These are phyloP conservation scores for Raffaelea ambrosiae DNA, from an alignment of 2,329 filamentous ascomycete genomes.

Conservation along the genomic window DNA sequence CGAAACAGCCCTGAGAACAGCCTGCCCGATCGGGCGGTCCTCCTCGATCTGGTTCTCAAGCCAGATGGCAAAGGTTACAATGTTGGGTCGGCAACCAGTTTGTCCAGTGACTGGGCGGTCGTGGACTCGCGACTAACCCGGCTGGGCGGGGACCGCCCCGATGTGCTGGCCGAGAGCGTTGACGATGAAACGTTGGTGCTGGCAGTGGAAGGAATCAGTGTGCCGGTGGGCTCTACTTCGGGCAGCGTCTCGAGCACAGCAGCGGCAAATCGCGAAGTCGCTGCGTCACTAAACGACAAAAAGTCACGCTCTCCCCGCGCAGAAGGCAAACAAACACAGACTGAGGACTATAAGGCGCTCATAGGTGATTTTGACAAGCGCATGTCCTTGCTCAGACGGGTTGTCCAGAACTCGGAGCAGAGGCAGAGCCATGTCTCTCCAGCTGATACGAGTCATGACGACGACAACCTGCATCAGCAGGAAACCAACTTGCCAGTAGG, in stretches of 20 bases:
- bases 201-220: slow-evolving; percentile 47
- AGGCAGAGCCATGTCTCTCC: slow-evolving; percentile 19
- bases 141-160: slow-evolving; percentile 25
- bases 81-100: slow-evolving; percentile 61
- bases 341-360: slow-evolving; percentile 41
- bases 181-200: slow-evolving; percentile 45
- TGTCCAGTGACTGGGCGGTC: slow-evolving; percentile 65
- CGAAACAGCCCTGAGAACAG: slow-evolving; percentile 16
- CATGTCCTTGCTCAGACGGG: slow-evolving; percentile 45
- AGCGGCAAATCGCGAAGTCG: neutral
- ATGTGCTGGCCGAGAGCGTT: slow-evolving; percentile 18
- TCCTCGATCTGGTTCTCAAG: slow-evolving; percentile 45
- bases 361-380: slow-evolving; percentile 49
- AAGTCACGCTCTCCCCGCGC: neutral
- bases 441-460: neutral
- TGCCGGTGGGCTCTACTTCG: slow-evolving; percentile 2
- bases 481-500: neutral
- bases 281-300: neutral
- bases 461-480: neutral
- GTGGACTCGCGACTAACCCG: slow-evolving; percentile 36
- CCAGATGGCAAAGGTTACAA: slow-evolving; percentile 31
- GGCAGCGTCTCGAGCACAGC: neutral
- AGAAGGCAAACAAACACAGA: slow-evolving; percentile 5
- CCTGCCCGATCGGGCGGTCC: slow-evolving; percentile 41
- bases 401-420: slow-evolving; percentile 43